A percentile compares a stretch with the other conserved stretches of the same genome.
These are phyloP conservation scores for Geoglossum cookeanum DNA, from an alignment of 2,329 filamentous ascomycete species.

Conservation along the genomic window DNA sequence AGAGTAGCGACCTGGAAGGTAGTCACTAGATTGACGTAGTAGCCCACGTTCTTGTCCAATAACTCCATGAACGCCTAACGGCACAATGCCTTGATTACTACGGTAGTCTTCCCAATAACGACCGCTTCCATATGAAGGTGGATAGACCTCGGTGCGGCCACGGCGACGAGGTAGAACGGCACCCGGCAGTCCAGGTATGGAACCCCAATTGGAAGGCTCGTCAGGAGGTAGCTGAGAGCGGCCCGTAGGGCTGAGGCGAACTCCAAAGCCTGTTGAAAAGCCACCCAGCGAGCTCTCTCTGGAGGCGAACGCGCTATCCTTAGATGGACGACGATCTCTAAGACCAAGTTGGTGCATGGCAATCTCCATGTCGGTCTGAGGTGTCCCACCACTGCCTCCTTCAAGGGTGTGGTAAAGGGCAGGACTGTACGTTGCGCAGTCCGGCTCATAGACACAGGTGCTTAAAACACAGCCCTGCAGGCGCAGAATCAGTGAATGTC, in stretches of 20 bases:
- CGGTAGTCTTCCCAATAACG: slow-evolving; percentile 1
- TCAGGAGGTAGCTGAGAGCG: slow-evolving; percentile 4
- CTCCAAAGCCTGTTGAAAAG: slow-evolving; percentile 1
- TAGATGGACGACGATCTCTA: not conserved
- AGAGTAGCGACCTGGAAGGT: slow-evolving; percentile 10
- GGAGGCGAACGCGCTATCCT: not conserved
- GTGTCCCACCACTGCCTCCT: not conserved
- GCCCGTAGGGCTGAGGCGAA: slow-evolving; percentile 7
- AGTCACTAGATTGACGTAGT: slow-evolving; percentile 2
- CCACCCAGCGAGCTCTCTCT: not conserved
- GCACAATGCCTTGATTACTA: not conserved
- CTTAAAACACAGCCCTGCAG: not conserved
- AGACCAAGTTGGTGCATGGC: not conserved
- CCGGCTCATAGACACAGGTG: not conserved
- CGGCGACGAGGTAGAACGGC: not conserved
- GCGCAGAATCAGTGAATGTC: not conserved
- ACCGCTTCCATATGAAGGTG: slow-evolving; percentile 18
- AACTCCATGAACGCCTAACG: slow-evolving; percentile 9
- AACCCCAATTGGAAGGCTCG: not conserved
- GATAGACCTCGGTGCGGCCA: slow-evolving; percentile 9
- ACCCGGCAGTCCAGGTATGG: not conserved
- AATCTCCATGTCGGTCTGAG: not conserved
- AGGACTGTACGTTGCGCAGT: not conserved
- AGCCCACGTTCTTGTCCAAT: slow-evolving; percentile 11
- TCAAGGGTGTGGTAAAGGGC: not conserved